Base-by-base conservation (phyloP, 202 grass and related monocot genomes). In the Digitaria exilis region DNA sequence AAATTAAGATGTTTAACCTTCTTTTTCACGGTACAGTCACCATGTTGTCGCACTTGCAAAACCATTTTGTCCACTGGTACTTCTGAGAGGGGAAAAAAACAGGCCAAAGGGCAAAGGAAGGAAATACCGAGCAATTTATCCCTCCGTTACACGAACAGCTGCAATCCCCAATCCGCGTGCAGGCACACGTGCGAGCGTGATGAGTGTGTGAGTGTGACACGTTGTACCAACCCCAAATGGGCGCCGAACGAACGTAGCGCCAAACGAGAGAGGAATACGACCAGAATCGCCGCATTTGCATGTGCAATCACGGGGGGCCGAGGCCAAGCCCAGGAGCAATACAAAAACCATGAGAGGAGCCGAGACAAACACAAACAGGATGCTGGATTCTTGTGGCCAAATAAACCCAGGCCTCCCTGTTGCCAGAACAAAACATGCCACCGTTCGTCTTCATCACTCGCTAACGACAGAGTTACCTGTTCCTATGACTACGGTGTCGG, bases 341-440 rank as follows among this genome's bases (percentile, higher is more conserved):
- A 80, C 77, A 80, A 80, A 80, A 55, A 4, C n/a, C n/a, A n/a
- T n/a, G n/a, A 39, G 37, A 67, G 21, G 22, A 22, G 31, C 30
- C 60, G 5, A 22, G 45, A 30, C 62, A 79, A n/a, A n/a, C n/a
- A n/a, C n/a, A n/a, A 79, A 15, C 24, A 17, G 45, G 44, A 39
- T 0, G n/a, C n/a, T n/a, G 31, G 62, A 54, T 67, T 67, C 30
- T 1, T 5, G 60, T 79, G 60, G 37, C 60, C 28, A 65, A 16
- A 37, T 0, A 2, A 10, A 7, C 1, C n/a, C n/a, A n/a, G n/a
- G n/a, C 3, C 6, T 37, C 5, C 35, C 35, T 5, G 35, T 37
- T 37, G 69, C 15, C 31, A 25, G 30, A 67, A 25, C 62, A 54
- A 28, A 67, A 54, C 46, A 80, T 54, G 62, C 7, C 30, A 26